Evolutionary conservation across 164 flowering plant species (phyloP), one percentile per base, ranked within the genome.

Genomic region (Macadamia tetraphylla): DNA sequence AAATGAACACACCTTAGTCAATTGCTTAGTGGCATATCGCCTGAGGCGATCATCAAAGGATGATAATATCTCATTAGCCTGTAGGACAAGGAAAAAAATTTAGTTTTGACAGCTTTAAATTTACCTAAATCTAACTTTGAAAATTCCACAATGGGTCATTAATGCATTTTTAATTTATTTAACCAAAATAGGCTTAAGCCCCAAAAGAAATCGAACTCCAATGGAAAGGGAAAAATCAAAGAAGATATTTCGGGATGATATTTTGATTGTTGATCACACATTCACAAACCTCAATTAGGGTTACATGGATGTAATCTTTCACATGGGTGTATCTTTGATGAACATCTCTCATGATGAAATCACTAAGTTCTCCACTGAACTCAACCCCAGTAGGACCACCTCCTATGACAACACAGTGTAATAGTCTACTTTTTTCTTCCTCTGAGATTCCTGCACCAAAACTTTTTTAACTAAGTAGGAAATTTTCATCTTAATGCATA

Each of bases 311-410:
- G 71, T 88, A 87, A 71, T 95, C 87, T 73, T 91, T 95, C 62
- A 95, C 99, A 74, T 92, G 98, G 13, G 92, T 71, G 75, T 92
- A 91, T 91, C 92, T 89, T 77, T 92, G 83, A 53, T 72, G 89
- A 74, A 92, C 98, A 81, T 92, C 99, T 70, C 53, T 88, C 58
- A 71, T 81, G 70, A 95, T 92, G 74, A 95, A 95, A 80, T 95
- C 99, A 80, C 98, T 92, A 60, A 95, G 97, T 75, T 95, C 99
- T 31, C 98, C 99, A 77, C 98, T 92, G 76, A 95, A 95, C 81
- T 95, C 99, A 69, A 95, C 98, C 48, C 99, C 99, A 12, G 99
- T 95, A 1, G 99, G 99, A 73, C 99, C 99, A 60, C 99, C 99
- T 71, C 99, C 99, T 12, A 95, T 90, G 57, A 95, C 96, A 75